These are phyloP conservation scores for Mortierella sp. DNA, from an alignment of 371 early-diverging fungal species.

Conservation along the genomic window DNA sequence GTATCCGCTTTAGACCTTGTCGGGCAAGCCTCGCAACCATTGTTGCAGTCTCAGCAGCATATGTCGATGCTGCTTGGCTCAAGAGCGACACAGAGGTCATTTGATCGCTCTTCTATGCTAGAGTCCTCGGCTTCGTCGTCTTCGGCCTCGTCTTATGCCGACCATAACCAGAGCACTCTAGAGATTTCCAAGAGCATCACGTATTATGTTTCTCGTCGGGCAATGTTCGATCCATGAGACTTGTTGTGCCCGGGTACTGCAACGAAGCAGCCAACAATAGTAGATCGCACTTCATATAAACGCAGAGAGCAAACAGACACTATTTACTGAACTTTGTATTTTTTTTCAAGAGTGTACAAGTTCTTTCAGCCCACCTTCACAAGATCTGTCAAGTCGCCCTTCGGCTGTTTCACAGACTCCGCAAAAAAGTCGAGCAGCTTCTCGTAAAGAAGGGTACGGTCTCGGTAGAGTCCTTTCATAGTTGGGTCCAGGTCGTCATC, in stretches of 20 bases:
- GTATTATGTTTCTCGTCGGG: slow-evolving; percentile 30
- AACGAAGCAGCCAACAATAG: too few species aligned
- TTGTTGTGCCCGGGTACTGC: too few species aligned
- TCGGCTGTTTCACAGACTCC: slow-evolving; percentile 83
- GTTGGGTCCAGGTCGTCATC: slow-evolving; percentile 21
- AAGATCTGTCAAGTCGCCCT: slow-evolving; percentile 77
- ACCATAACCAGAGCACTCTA: slow-evolving; percentile 44
- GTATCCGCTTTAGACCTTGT: neutral
- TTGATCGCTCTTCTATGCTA: neutral
- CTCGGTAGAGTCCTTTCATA: slow-evolving; percentile 43
- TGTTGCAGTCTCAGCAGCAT: slow-evolving; percentile 1
- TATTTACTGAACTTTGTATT: too few species aligned
- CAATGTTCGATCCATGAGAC: slow-evolving; percentile 10
- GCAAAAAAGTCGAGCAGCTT: slow-evolving; percentile 81
- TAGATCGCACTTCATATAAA: too few species aligned
- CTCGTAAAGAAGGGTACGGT: slow-evolving; percentile 78
- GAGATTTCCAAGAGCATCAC: slow-evolving; percentile 40
- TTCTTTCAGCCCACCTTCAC: slow-evolving; percentile 60
- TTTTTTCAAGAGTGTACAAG: neutral
- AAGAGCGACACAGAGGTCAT: too few species aligned
- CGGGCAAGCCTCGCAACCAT: neutral
- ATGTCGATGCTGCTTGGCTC: neutral
- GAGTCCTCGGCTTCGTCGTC: neutral
- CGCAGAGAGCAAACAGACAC: neutral
- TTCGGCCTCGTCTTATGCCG: neutral